phyloP scores from a whole-genome alignment of 169 alveolate genomes.

The Blepharisma undulans region DNA sequence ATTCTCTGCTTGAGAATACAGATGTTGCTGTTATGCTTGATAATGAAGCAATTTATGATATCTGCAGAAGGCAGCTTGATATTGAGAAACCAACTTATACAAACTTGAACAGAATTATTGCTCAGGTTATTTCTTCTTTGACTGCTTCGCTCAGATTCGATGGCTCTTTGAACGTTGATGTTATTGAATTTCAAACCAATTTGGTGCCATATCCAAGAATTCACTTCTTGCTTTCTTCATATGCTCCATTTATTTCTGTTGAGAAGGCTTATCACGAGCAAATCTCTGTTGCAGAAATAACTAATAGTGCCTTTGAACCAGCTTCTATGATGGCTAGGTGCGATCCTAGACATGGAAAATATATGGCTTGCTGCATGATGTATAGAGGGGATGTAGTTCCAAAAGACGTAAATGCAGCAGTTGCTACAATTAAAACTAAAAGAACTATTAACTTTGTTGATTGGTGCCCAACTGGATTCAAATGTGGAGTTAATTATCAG shows the following conservation, averaged over 20 bases:
- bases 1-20: constrained; percentile 97
- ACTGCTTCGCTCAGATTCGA: constrained; percentile 97
- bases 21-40: constrained; percentile 99
- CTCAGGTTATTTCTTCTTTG: constrained; percentile 94
- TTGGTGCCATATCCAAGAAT: constrained; percentile 99
- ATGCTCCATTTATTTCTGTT: constrained; percentile 96
- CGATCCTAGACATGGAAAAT: constrained; percentile 99
- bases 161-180: constrained; percentile 98
- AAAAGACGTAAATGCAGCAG: constrained; percentile 98
- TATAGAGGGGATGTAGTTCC: constrained; percentile 99
- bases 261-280: constrained; percentile 99
- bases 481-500: constrained; percentile 98
- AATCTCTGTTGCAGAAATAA: constrained; percentile 97
- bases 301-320: constrained; percentile 98
- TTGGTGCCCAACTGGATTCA: constrained; percentile 99
- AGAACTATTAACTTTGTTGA: constrained; percentile 97
- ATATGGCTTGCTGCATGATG: constrained; percentile 98
- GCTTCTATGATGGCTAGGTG: constrained; percentile 98
- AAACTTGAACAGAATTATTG: constrained; percentile 96
- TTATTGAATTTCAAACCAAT: constrained; percentile 98
- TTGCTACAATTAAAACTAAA: constrained; percentile 97
- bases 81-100: constrained; percentile 98
- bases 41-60: constrained; percentile 98
- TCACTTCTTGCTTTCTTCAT: constrained; percentile 98
- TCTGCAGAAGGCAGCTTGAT: constrained; percentile 95